Percentiles rank a stretch among this genome's conserved stretches.
Evolutionary conservation across 495 filamentous ascomycete species (phyloP).

Genomic region (Mycothermus thermophilus): DNA sequence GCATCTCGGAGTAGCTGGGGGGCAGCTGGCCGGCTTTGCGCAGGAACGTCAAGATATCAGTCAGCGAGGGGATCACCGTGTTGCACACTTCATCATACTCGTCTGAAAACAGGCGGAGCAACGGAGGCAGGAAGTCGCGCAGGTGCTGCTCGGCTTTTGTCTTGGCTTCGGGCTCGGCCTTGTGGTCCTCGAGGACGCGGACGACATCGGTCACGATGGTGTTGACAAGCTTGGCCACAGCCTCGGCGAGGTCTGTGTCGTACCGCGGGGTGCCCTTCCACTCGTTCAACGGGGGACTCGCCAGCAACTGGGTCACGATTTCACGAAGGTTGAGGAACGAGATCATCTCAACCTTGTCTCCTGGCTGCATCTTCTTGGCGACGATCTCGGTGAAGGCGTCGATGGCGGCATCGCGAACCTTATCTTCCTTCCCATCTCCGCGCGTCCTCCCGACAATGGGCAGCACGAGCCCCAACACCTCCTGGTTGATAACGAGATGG

Average conservation of each 20-base stretch:
- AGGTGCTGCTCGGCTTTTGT: conserved; percentile 59
- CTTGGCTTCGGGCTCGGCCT: conserved; percentile 39
- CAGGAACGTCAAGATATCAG: conserved; percentile 76
- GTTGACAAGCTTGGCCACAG: conserved; percentile 92
- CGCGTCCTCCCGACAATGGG: conserved; percentile 54
- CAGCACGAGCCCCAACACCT: conserved; percentile 70
- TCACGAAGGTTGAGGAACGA: conserved; percentile 70
- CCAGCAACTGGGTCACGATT: conserved; percentile 68
- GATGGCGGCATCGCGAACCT: conserved; percentile 72
- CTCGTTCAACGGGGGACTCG: conserved; percentile 62
- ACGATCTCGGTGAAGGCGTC: conserved; percentile 91
- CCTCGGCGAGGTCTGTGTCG: conserved; percentile 88
- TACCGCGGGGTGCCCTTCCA: conserved; percentile 69
- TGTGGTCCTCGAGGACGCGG: conserved; percentile 47
- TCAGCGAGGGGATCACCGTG: conserved; percentile 79
- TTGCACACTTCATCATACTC: conserved; percentile 97
- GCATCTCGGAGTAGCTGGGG: conserved; percentile 55
- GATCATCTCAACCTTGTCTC: conserved; percentile 90
- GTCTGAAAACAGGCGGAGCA: conserved; percentile 88
- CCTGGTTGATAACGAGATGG: conserved; percentile 74
- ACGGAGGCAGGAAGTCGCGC: conserved; percentile 65
- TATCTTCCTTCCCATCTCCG: conserved; percentile 41
- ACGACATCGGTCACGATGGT: conserved; percentile 74
- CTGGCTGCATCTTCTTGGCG: conserved; percentile 90
- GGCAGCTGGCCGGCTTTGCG: conserved; percentile 60